These are phyloP conservation scores for Naganishia randhawae DNA, from an alignment of 768 basidiomycete genomes.

Conservation along the genomic window DNA sequence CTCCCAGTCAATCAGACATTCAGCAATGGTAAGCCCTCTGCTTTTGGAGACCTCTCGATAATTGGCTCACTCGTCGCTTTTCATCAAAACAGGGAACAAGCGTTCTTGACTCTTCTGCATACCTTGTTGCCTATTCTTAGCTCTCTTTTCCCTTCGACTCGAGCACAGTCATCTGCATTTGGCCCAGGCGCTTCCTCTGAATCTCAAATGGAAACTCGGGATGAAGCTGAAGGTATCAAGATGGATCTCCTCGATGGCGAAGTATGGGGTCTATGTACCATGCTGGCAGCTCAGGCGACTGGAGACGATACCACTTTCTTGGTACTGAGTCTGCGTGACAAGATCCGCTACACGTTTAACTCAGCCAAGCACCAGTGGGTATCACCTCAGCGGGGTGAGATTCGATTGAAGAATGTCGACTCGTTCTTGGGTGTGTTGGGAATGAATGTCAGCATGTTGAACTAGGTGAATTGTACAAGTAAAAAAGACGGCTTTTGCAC, in stretches of 20 bases:
- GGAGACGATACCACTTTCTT: conserved; percentile 83
- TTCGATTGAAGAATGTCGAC: conserved; percentile 88
- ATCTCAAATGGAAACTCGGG: conserved; percentile 26
- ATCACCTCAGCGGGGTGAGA: conserved; percentile 63
- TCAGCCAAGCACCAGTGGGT: conserved; percentile 70
- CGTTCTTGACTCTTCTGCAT: conserved; percentile 83
- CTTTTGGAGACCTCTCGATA: conserved; percentile 20
- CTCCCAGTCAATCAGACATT: conserved; percentile 55
- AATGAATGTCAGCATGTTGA: conserved; percentile 21
- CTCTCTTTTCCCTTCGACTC: conserved; percentile 80
- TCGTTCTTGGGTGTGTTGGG: conserved; percentile 56
- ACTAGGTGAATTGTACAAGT: conserved; percentile 8
- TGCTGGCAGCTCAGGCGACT: conserved; percentile 69
- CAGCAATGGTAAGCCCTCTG: conserved; percentile 62
- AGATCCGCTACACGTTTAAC: conserved; percentile 76
- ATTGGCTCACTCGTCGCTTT: conserved; percentile 19
- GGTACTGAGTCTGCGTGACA: conserved; percentile 80
- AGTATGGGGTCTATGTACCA: conserved; percentile 50
- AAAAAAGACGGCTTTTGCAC: not conserved
- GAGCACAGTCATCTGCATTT: conserved; percentile 54
- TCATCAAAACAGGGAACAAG: conserved; percentile 62
- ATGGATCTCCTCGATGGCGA: conserved; percentile 49
- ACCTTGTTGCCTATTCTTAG: conserved; percentile 71
- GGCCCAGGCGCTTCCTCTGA: conserved; percentile 39
- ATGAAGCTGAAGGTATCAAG: conserved; percentile 45